phyloP scores from a whole-genome alignment of 108 stramenopile species.

The Pseudonitzschia multistriata region DNA sequence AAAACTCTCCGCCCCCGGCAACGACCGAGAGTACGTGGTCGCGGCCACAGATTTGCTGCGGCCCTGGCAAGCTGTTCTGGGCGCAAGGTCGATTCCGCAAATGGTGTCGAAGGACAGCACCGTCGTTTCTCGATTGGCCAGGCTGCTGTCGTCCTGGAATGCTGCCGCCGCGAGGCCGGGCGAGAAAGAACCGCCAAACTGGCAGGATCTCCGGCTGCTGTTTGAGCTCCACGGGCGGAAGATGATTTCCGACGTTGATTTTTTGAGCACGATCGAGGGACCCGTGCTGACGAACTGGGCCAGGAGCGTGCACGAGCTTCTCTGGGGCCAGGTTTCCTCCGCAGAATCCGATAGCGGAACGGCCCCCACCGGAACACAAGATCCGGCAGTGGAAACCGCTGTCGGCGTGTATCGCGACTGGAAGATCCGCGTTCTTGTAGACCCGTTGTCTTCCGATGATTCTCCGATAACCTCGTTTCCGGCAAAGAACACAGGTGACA shows the following conservation, averaged over 20 bases:
- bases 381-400: not conserved
- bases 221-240: constrained; percentile 42
- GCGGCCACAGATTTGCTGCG: constrained; percentile 32
- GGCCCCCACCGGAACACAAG: not conserved
- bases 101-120: constrained; percentile 46
- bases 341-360: not conserved
- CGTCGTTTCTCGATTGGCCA: constrained; percentile 53
- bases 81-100: constrained; percentile 35
- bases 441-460: not conserved
- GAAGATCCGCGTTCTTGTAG: constrained; percentile 42
- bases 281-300: constrained; percentile 61
- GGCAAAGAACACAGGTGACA: no score
- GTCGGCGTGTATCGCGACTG: constrained; percentile 52
- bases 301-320: constrained; percentile 23
- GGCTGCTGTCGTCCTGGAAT: constrained; percentile 38
- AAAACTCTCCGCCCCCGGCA: constrained; percentile 17
- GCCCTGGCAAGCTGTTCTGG: constrained; percentile 64
- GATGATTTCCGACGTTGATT: constrained; percentile 57
- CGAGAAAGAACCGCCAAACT: constrained; percentile 29
- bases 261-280: constrained; percentile 74
- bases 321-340: not conserved
- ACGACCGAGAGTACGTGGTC: constrained; percentile 42
- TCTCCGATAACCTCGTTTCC: not conserved
- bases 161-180: not conserved
- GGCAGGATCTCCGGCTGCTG: constrained; percentile 31